Evolutionary conservation across 176 grass and related monocot species (phyloP), one percentile per base, ranked within the genome.

Genomic region (Oryza coarctata): DNA sequence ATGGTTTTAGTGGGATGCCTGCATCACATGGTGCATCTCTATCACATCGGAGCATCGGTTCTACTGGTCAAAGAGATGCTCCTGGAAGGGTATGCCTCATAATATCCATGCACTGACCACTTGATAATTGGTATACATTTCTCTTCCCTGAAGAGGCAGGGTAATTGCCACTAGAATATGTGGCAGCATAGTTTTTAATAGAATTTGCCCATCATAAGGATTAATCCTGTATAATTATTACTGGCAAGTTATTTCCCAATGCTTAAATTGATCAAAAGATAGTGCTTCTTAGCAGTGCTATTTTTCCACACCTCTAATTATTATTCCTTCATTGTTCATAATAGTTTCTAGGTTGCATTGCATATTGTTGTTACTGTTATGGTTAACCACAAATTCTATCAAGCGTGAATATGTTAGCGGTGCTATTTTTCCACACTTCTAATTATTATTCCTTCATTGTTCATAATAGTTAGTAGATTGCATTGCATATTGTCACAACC

Each of bases 41-140:
- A 71, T 94, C 96, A 60, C 96, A 99, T 90, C 90, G 96, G 26
- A 99, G 93, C 68, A 88, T 89, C 0, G 96, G 96, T 26, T 99
- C 96, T 80, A 99, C 96, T 58, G 96, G 96, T 81, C 96, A 99
- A 88, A 93, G 96, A 82, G 93, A 99, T 88, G 83, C 92, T 85
- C 85, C 96, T 81, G 96, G 96, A 75, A 99, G 87, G 96, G 96
- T 99, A 94, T 77, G 83, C 70, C 50, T 81, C 44, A 63, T 63
- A 1, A 81, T 14, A 20, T 86, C 57, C 63, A 79, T 81, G 8
- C 65, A 80, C 20, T 65, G 65, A 71, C 55, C 26, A 76, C 65
- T 73, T 73, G 10, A 74, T 22, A 72, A 75, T 73, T 73, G 10
- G 27, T 25, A 50, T 68, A 71, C 15, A 25, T 80, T 58, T 62